phyloP scores from a whole-genome alignment of 2,329 filamentous ascomycete genomes.

The Coniella vitis region DNA sequence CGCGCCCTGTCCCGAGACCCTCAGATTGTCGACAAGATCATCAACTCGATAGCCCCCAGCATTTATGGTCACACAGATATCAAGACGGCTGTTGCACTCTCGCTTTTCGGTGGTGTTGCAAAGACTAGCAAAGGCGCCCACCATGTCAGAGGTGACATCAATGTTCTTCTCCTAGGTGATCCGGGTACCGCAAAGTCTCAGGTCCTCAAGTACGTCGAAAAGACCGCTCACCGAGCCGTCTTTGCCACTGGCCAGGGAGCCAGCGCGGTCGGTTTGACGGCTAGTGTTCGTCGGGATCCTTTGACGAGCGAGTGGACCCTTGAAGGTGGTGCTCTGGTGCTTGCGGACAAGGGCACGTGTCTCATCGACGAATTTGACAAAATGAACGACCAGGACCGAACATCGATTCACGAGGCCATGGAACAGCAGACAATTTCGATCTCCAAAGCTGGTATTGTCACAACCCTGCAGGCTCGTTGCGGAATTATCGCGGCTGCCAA shows the following conservation, averaged over 20 bases:
- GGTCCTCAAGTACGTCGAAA: conserved; percentile 94
- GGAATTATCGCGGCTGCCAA: conserved; percentile 96
- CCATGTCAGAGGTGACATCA: conserved; percentile 93
- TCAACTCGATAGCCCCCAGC: conserved; percentile 89
- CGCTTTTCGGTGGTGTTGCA: conserved; percentile 88
- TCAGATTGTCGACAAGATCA: conserved; percentile 85
- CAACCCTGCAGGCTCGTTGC: conserved; percentile 90
- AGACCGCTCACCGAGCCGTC: conserved; percentile 91
- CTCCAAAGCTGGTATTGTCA: conserved; percentile 96
- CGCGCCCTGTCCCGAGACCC: conserved; percentile 82
- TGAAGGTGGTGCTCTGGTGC: conserved; percentile 88
- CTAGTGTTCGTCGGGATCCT: conserved; percentile 90
- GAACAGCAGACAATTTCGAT: conserved; percentile 99
- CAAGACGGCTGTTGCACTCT: conserved; percentile 92
- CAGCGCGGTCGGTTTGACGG: conserved; percentile 93
- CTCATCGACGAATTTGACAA: conserved; percentile 99
- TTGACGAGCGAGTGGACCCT: conserved; percentile 96
- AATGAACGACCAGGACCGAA: conserved; percentile 99
- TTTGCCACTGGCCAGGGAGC: conserved; percentile 97
- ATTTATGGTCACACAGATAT: conserved; percentile 97
- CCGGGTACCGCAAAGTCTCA: conserved; percentile 98
- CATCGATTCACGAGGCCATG: conserved; percentile 99
- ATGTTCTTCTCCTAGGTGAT: conserved; percentile 90
- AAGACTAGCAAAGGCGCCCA: conserved; percentile 87
- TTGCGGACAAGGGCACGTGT: conserved; percentile 91